Percentiles rank a stretch among this genome's conserved stretches.
Evolutionary conservation across 495 filamentous ascomycete genomes (phyloP).

Genomic region (Clavariopsis aquatica): DNA sequence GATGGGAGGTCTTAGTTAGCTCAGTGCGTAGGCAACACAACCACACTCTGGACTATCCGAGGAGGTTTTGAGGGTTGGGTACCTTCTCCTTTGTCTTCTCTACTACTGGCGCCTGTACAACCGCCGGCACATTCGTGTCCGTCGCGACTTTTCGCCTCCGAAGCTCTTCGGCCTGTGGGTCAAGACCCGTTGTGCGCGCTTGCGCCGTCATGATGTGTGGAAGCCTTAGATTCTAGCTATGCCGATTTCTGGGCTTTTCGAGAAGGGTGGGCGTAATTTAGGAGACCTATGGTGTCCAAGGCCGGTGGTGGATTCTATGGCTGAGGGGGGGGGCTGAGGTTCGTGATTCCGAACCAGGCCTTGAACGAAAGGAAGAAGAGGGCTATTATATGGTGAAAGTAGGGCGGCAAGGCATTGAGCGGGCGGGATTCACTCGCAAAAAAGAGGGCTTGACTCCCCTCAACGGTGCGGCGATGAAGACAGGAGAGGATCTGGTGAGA

Average conservation of each 20-base stretch:
- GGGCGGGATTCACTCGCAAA: neutral
- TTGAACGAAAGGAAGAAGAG: slow-evolving; percentile 27
- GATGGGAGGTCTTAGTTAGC: slow-evolving; percentile 9
- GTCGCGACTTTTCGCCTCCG: slow-evolving; percentile 72
- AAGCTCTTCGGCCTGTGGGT: slow-evolving; percentile 62
- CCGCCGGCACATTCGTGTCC: slow-evolving; percentile 38
- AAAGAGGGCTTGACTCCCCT: slow-evolving; percentile 10
- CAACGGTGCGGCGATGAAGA: slow-evolving; percentile 5
- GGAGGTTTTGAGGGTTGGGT: neutral
- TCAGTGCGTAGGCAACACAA: neutral
- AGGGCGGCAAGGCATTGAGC: slow-evolving; percentile 10
- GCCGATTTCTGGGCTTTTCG: neutral
- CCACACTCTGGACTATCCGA: neutral
- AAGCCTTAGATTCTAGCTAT: neutral
- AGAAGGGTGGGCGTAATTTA: neutral
- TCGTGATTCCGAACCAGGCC: slow-evolving; percentile 4
- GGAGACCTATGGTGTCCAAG: slow-evolving; percentile 1
- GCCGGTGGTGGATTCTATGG: slow-evolving; percentile 4
- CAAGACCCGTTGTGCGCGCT: slow-evolving; percentile 62
- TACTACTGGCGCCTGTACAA: slow-evolving; percentile 48
- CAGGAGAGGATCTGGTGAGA: slow-evolving; percentile 13
- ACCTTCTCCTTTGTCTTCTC: slow-evolving; percentile 72
- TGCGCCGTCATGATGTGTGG: slow-evolving; percentile 39
- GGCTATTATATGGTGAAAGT: slow-evolving; percentile 27
- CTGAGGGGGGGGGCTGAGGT: slow-evolving; percentile 19